phyloP scores from a whole-genome alignment of 257 asterid genomes.

The Jacaranda mimosifolia region DNA sequence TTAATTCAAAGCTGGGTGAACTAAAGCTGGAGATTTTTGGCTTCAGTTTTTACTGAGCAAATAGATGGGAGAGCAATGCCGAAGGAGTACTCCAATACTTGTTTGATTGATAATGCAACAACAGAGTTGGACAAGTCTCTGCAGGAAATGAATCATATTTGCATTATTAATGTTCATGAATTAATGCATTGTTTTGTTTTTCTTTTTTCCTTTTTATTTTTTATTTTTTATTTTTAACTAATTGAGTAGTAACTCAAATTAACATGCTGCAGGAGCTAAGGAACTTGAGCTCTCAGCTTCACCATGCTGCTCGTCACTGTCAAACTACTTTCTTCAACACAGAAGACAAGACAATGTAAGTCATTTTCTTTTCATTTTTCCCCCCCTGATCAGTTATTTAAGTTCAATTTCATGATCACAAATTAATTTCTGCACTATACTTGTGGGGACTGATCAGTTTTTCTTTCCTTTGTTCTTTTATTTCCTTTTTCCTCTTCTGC shows the following conservation, averaged over 20 bases:
- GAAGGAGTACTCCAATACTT: constrained; percentile 20
- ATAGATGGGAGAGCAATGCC: constrained; percentile 26
- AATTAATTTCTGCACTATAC: not conserved
- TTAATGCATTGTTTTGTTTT: too few species aligned
- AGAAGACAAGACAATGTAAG: constrained; percentile 53
- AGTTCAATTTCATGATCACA: not conserved
- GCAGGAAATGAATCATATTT: too few species aligned
- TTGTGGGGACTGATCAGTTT: too few species aligned
- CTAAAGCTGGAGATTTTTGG: too few species aligned
- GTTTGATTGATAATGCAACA: constrained; percentile 36
- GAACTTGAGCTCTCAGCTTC: constrained; percentile 67
- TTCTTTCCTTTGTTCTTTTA: too few species aligned
- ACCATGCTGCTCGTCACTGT: constrained; percentile 73
- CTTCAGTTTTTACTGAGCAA: too few species aligned
- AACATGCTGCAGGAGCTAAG: constrained; percentile 78
- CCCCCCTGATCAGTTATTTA: not conserved
- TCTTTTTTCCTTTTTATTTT: too few species aligned
- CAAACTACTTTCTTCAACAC: constrained; percentile 58
- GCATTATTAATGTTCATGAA: too few species aligned
- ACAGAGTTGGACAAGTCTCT: constrained; percentile 54
- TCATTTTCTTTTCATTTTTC: not conserved
- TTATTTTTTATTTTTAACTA: too few species aligned
- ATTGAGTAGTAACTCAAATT: too few species aligned
- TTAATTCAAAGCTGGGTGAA: too few species aligned
- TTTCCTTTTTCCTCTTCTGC: too few species aligned